Evolutionary conservation across 2,329 filamentous ascomycete species (phyloP), one percentile per base, ranked within the genome.

Genomic region (Ophioceras dolichostomum): DNA sequence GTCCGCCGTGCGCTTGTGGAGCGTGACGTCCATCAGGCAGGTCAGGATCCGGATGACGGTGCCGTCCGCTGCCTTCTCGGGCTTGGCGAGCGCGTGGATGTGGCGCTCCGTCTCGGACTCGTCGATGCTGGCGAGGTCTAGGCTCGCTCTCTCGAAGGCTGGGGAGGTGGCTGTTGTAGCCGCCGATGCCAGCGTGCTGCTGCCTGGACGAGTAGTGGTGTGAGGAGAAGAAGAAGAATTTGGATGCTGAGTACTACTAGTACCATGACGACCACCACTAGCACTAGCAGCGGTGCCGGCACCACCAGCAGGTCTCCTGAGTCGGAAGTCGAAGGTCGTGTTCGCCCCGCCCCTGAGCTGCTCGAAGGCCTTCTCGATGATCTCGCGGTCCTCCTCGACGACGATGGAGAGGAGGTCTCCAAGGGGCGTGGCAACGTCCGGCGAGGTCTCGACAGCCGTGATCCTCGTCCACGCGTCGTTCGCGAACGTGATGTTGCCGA

Each of bases 401-500:
- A 69, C 59, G 16, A 57, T 64, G 5, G 61, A 56, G 6, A 68
- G 47, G 32, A 70, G 58, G 6, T 55, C 60, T 30, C 57, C 47
- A 13, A 60, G 48, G 6, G 52, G n/a, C 8, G 32, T 21, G 16
- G 22, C 21, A 43, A 13, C 53, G 10, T 31, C 37, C 4, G 20
- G 31, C 6, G 2, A 39, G 36, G 5, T 28, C 16, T 3, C 28
- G 42, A 45, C 53, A 1, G 67, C 66, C 1, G 66, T 70, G 26
- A 73, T 69, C 28, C 62, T 60, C 45, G 68, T 63, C 61, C 67
- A 86, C 8, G 77, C 74, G 35, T 82, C 72, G 48, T 87, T 87
- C 41, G 78, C 80, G 50, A 80, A 85, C 1, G 69, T 73, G 40
- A 86, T 71, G 28, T 70, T 68, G 10, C 80, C 81, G 34, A 68